Evolutionary conservation across 1,284 basidiomycete species (phyloP).

Genomic region (Ustilago tritici): DNA sequence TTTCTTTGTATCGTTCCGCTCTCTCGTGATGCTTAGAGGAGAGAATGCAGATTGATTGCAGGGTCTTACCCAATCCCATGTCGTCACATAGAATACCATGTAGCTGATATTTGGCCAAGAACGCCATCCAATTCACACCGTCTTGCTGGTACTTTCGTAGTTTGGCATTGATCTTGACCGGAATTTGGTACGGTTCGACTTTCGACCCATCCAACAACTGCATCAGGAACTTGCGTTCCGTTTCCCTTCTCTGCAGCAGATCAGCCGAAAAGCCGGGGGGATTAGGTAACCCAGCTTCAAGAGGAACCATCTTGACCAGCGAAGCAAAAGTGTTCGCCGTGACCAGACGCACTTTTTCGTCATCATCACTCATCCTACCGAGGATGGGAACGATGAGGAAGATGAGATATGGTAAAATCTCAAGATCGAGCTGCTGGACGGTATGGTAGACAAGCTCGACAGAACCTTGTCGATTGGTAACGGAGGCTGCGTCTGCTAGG

Average conservation of each 20-base stretch:
- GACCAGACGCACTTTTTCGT: slow-evolving; percentile 89
- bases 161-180: slow-evolving; percentile 90
- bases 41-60: slow-evolving; percentile 97
- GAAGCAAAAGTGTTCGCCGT: slow-evolving; percentile 97
- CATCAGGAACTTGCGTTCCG: slow-evolving; percentile 89
- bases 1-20: slow-evolving; percentile 77
- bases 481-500: slow-evolving; percentile 82
- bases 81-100: slow-evolving; percentile 99
- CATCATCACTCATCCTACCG: slow-evolving; percentile 94
- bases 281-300: slow-evolving; percentile 95
- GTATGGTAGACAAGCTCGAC: slow-evolving; percentile 88
- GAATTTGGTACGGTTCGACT: slow-evolving; percentile 89
- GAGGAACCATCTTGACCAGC: slow-evolving; percentile 98
- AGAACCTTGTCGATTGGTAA: slow-evolving; percentile 86
- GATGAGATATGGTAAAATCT: slow-evolving; percentile 94
- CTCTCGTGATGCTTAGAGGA: slow-evolving; percentile 94
- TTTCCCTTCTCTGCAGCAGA: slow-evolving; percentile 79
- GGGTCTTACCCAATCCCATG: slow-evolving; percentile 99
- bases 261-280: slow-evolving; percentile 91
- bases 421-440: slow-evolving; percentile 90
- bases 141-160: slow-evolving; percentile 97
- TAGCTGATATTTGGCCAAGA: slow-evolving; percentile 84
- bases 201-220: slow-evolving; percentile 85
- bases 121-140: slow-evolving; percentile 98
- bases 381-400: slow-evolving; percentile 96